phyloP scores from a whole-genome alignment of 2,329 filamentous ascomycete species.

The Teratosphaeria viscida region DNA sequence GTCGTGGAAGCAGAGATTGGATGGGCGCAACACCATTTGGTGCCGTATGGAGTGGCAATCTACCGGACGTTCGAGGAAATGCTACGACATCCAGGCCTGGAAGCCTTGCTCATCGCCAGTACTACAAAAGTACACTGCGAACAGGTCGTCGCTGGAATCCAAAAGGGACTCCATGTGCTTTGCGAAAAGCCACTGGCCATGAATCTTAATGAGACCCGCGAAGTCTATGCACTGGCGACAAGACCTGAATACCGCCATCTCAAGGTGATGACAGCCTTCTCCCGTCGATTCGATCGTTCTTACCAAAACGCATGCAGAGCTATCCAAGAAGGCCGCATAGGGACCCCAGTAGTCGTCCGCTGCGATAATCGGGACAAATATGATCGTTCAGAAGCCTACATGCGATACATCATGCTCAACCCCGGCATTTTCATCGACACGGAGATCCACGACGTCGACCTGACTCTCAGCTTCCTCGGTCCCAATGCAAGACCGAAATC shows the following conservation, averaged over 20 bases:
- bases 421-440: constrained; percentile 38
- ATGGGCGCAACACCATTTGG: constrained; percentile 42
- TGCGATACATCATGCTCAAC: constrained; percentile 30
- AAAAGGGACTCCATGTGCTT: constrained; percentile 44
- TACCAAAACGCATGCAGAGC: constrained; percentile 29
- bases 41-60: constrained; percentile 39
- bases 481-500: constrained; percentile 26
- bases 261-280: constrained; percentile 37
- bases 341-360: constrained; percentile 31
- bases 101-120: constrained; percentile 45
- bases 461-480: constrained; percentile 33
- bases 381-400: constrained; percentile 32
- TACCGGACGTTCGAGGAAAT: constrained; percentile 47
- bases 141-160: constrained; percentile 46
- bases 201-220: constrained; percentile 10
- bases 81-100: constrained; percentile 43
- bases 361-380: constrained; percentile 35
- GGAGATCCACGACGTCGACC: constrained; percentile 36
- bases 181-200: constrained; percentile 42
- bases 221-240: constrained; percentile 26
- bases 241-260: constrained; percentile 22
- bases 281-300: constrained; percentile 35
- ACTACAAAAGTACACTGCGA: constrained; percentile 47
- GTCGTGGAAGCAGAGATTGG: constrained; percentile 8
- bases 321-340: constrained; percentile 30